These are phyloP conservation scores for Fusarium subtropicale DNA, from an alignment of 2,329 filamentous ascomycete species.

Conservation along the genomic window DNA sequence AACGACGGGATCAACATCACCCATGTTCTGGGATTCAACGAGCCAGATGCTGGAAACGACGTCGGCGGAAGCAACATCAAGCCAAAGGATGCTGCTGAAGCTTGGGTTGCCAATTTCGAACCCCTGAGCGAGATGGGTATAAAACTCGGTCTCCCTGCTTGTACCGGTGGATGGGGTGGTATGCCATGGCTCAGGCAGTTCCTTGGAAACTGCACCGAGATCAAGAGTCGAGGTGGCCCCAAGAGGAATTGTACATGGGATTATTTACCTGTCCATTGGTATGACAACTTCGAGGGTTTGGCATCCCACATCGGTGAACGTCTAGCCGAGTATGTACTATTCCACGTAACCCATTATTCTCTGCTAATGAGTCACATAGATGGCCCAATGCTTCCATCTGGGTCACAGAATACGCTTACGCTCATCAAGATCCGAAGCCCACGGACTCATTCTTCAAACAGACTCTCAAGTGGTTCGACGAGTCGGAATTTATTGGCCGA, in stretches of 20 bases:
- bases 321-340: slow-evolving; percentile 49
- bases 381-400: slow-evolving; percentile 74
- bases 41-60: slow-evolving; percentile 71
- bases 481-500: slow-evolving; percentile 64
- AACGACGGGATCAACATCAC: slow-evolving; percentile 66
- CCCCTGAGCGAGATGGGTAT: slow-evolving; percentile 74
- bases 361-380: slow-evolving; percentile 48
- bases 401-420: slow-evolving; percentile 81
- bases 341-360: no score
- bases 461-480: slow-evolving; percentile 74
- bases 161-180: slow-evolving; percentile 70
- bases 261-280: slow-evolving; percentile 75
- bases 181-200: slow-evolving; percentile 76
- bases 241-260: slow-evolving; percentile 69
- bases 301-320: slow-evolving; percentile 72
- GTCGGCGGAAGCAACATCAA: slow-evolving; percentile 73
- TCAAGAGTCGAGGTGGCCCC: slow-evolving; percentile 59
- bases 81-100: slow-evolving; percentile 70
- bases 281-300: slow-evolving; percentile 75
- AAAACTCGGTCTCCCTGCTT: slow-evolving; percentile 76
- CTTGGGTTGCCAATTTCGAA: slow-evolving; percentile 78
- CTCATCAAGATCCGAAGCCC: slow-evolving; percentile 64
- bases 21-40: slow-evolving; percentile 82
- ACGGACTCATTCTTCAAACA: slow-evolving; percentile 77
- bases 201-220: slow-evolving; percentile 69